A percentile compares a stretch with the other conserved stretches of the same genome.
Evolutionary conservation across 2,329 filamentous ascomycete genomes (phyloP).

Genomic region (Cordyceps tenuipes): DNA sequence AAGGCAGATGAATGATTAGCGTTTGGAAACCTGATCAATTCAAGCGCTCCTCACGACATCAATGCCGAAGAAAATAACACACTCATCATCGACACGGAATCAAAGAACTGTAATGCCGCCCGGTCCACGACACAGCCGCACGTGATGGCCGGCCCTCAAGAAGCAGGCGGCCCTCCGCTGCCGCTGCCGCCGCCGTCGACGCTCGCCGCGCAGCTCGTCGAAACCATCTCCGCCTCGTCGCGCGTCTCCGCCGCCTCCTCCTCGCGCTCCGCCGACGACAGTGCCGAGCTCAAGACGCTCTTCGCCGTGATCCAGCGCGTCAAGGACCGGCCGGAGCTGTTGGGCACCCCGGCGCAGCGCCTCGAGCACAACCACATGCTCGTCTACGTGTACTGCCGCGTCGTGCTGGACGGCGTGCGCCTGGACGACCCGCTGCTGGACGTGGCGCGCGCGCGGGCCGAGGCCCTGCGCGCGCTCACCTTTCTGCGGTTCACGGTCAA

Average conservation of each 20-base stretch:
- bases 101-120: neutral
- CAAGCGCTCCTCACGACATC: neutral
- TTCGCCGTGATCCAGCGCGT: slow-evolving; percentile 47
- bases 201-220: slow-evolving; percentile 78
- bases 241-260: slow-evolving; percentile 25
- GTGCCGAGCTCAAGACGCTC: slow-evolving; percentile 67
- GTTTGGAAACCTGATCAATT: neutral
- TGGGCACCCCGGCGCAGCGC: slow-evolving; percentile 57
- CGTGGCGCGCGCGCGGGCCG: slow-evolving; percentile 43
- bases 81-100: neutral
- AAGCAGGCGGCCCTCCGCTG: neutral
- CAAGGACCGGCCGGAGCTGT: slow-evolving; percentile 40
- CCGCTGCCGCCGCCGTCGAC: slow-evolving; percentile 61
- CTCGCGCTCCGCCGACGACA: slow-evolving; percentile 50
- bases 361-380: slow-evolving; percentile 75
- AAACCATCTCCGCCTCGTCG: slow-evolving; percentile 59
- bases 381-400: slow-evolving; percentile 73
- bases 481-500: slow-evolving; percentile 68
- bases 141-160: slow-evolving; percentile 7
- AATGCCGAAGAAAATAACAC: neutral
- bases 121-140: neutral
- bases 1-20: neutral
- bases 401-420: slow-evolving; percentile 62
- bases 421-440: slow-evolving; percentile 62
- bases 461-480: slow-evolving; percentile 64